A percentile compares a stretch with the other conserved stretches of the same genome.
Conservation (phyloP, 139 green algal genomes). For the Choricystis sp. region DNA sequence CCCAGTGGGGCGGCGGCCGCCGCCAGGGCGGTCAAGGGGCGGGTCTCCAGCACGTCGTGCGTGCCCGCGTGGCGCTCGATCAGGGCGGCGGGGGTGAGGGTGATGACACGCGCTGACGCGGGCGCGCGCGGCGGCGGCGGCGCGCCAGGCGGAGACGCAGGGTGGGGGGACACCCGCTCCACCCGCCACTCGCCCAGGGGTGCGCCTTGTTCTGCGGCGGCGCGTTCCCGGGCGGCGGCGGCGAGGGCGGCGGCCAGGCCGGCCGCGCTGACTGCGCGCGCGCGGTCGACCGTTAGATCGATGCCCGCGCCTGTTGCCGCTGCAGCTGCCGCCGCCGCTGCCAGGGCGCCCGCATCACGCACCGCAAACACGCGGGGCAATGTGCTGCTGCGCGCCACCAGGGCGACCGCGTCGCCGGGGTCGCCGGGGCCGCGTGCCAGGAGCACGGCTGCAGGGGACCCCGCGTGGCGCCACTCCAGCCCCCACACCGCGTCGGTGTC, state of each 20-base stretch:
- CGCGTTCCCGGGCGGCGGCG: conserved; percentile 14
- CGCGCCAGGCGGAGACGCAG: conserved; percentile 6
- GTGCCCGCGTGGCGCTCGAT: conserved; percentile 37
- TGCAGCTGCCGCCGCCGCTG: conserved; percentile 17
- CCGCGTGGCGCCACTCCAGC: conserved; percentile 26
- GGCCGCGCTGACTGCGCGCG: background rate
- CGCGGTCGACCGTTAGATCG: conserved; percentile 4
- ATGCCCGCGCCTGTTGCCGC: conserved; percentile 14
- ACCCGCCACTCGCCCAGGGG: background rate
- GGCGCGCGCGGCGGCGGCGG: conserved; percentile 4
- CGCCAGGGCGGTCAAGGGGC: conserved; percentile 19
- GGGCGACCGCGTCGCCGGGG: conserved; percentile 20
- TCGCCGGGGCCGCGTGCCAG: conserved; percentile 8
- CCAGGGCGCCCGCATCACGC: conserved; percentile 12
- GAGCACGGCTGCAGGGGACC: conserved; percentile 18
- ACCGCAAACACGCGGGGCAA: conserved; percentile 29
- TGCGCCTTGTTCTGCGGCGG: background rate
- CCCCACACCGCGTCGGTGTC: conserved; percentile 22
- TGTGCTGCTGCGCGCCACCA: conserved; percentile 23
- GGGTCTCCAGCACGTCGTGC: conserved; percentile 34
- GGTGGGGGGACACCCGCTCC: background rate
- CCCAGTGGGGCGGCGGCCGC: conserved; percentile 28
- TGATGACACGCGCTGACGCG: conserved; percentile 3
- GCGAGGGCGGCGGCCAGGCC: conserved; percentile 16
- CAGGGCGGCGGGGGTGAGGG: conserved; percentile 39